Evolutionary conservation across 2,329 filamentous ascomycete species (phyloP), one percentile per base, ranked within the genome.

Genomic region (Sporothrix brasiliensis): DNA sequence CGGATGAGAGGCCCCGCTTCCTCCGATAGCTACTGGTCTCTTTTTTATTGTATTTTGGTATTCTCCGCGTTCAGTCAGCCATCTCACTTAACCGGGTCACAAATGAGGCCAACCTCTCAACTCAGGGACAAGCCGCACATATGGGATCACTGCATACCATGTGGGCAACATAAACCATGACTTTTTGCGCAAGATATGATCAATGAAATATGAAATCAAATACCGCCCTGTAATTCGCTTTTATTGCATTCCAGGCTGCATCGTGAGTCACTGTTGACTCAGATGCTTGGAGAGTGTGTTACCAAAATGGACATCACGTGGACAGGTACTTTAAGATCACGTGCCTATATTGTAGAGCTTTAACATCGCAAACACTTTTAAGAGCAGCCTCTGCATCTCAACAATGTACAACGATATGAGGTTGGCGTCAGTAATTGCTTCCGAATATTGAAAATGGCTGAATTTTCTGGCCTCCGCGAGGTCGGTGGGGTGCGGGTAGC

Each of bases 401-500:
- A 39, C 47, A 47, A 39, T 30, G 49, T 50, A 14, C 9, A 65
- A 14, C 27, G 16, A n/a, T 19, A 27, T 63, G 61, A 34, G 39
- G 6, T 3, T 7, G 49, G 3, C 13, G 9, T 47, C 65, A 30
- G 21, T 21, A 11, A 30, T 44, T 3, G 14, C 6, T 13, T 24
- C 21, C 14, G 21, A 24, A 14, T 10, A 34, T 21, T n/a, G 13
- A 58, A 3, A 9, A 71, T 69, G 70, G 66, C 76, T 71, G 74
- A 76, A 27, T 75, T 77, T 19, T 21, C 54, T 24, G 19, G 27
- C 3, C 67, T 69, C 39, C 68, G 41, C 30, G 78, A 81, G 69
- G 75, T 75, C 16, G 77, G 80, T 44, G 87, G 86, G 71, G 83
- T 97, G 72, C 89, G 93, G 70, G 85, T 97, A 73, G 94, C 93